A percentile compares a stretch with the other conserved stretches of the same genome.
Evolutionary conservation across 805 yeast genomes (phyloP).

Genomic region (Starmerella sirachaensis): DNA sequence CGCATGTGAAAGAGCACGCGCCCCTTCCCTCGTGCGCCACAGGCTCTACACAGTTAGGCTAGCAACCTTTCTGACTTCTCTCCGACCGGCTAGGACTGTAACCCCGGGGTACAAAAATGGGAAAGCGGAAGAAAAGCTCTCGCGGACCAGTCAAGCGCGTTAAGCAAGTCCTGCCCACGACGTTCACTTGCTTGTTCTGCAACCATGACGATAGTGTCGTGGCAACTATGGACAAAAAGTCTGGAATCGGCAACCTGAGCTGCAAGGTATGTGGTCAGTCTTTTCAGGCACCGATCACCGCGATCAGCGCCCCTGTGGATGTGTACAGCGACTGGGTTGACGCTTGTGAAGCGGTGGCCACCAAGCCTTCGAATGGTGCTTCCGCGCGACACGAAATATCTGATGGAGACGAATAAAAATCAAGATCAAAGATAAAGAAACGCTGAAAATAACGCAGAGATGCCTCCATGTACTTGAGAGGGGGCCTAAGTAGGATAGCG

Average conservation of each 20-base stretch:
- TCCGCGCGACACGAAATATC: slow-evolving; percentile 22
- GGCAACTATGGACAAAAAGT: slow-evolving; percentile 77
- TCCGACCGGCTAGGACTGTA: too few species aligned
- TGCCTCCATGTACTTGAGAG: too few species aligned
- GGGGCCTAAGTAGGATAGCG: too few species aligned
- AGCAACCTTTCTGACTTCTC: too few species aligned
- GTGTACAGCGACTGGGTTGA: slow-evolving; percentile 96
- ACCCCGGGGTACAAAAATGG: too few species aligned
- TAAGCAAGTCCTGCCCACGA: slow-evolving; percentile 67
- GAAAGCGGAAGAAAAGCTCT: slow-evolving; percentile 72
- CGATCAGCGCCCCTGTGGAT: slow-evolving; percentile 76
- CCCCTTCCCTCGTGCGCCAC: too few species aligned
- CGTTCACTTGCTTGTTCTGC: slow-evolving; percentile 85
- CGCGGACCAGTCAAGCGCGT: slow-evolving; percentile 70
- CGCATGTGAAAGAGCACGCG: too few species aligned
- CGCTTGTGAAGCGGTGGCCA: slow-evolving; percentile 83
- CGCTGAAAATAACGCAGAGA: too few species aligned
- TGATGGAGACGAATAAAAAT: slow-evolving; percentile 21
- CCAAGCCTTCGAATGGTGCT: slow-evolving; percentile 33
- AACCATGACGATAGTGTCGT: slow-evolving; percentile 88
- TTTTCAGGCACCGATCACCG: slow-evolving; percentile 77
- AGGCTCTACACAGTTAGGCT: too few species aligned
- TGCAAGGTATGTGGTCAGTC: slow-evolving; percentile 93
- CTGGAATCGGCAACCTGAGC: slow-evolving; percentile 67
- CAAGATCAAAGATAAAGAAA: too few species aligned